Percentiles rank a stretch among this genome's conserved stretches.
phyloP scores from a whole-genome alignment of 768 basidiomycete genomes.

The Saitozyma sp. region DNA sequence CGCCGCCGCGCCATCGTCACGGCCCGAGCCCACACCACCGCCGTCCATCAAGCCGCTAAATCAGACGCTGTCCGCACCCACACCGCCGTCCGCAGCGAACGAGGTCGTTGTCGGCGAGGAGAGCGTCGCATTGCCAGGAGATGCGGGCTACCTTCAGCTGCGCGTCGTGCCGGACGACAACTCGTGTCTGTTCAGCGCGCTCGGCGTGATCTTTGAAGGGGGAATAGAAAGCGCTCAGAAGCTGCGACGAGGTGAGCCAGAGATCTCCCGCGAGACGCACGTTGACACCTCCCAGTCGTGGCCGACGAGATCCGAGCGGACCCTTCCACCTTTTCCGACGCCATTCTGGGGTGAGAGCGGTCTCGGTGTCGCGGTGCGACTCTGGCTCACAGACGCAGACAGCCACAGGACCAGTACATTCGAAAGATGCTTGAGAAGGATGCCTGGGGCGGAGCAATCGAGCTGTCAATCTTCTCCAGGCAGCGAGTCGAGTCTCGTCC shows the following conservation, averaged over 20 bases:
- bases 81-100: background rate
- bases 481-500: conserved; percentile 54
- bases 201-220: conserved; percentile 82
- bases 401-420: conserved; percentile 69
- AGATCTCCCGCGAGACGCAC: background rate
- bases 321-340: conserved; percentile 73
- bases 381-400: conserved; percentile 55
- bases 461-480: conserved; percentile 74
- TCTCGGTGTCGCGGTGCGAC: background rate
- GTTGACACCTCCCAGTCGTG: conserved; percentile 61
- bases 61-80: conserved; percentile 19
- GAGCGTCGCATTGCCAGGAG: conserved; percentile 30
- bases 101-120: background rate
- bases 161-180: conserved; percentile 96
- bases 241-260: conserved; percentile 67
- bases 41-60: conserved; percentile 9
- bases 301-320: conserved; percentile 76
- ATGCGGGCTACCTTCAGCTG: conserved; percentile 34
- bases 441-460: conserved; percentile 94
- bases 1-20: conserved; percentile 4
- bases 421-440: conserved; percentile 72
- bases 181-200: conserved; percentile 85
- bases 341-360: conserved; percentile 71
- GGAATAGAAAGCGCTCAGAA: conserved; percentile 67
- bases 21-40: conserved; percentile 24